These are phyloP conservation scores for Hypholoma sublateritium DNA, from an alignment of 768 basidiomycete species.

Conservation along the genomic window DNA sequence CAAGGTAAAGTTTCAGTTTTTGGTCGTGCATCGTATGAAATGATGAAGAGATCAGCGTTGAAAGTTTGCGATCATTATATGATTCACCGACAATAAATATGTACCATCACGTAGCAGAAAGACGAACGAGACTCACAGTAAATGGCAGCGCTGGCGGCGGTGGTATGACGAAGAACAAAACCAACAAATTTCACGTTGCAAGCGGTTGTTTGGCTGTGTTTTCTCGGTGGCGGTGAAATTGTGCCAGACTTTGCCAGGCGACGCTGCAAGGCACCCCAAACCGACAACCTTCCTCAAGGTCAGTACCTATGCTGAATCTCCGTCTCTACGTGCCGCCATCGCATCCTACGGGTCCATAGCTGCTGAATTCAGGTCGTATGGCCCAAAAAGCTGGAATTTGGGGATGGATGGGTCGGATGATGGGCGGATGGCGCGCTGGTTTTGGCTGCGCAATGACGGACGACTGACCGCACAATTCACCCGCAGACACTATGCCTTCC, in stretches of 20 bases:
- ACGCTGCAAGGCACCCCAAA: slow-evolving; percentile 35
- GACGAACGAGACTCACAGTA: slow-evolving; percentile 26
- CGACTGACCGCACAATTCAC: slow-evolving; percentile 18
- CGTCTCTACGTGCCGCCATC: slow-evolving; percentile 10
- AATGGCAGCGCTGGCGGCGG: background rate
- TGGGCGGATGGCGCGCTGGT: slow-evolving; percentile 48
- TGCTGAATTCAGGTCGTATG: slow-evolving; percentile 20
- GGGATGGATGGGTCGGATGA: slow-evolving; percentile 38
- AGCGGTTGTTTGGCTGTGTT: slow-evolving; percentile 27
- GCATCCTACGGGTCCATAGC: slow-evolving; percentile 13
- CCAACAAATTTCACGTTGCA: slow-evolving; percentile 8
- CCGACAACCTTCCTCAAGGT: slow-evolving; percentile 65
- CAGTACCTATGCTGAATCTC: slow-evolving; percentile 38
- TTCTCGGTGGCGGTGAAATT: slow-evolving; percentile 27
- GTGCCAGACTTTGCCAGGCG: slow-evolving; percentile 20
- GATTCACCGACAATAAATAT: slow-evolving; percentile 77
- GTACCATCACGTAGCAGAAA: slow-evolving; percentile 46
- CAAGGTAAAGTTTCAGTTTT: background rate
- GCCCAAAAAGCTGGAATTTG: slow-evolving; percentile 25
- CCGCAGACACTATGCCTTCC: slow-evolving; percentile 79
- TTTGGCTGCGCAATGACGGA: slow-evolving; percentile 3
- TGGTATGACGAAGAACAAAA: slow-evolving; percentile 1
- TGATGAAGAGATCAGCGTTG: slow-evolving; percentile 41
- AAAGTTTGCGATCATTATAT: slow-evolving; percentile 48
- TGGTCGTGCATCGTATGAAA: background rate